Evolutionary conservation across 2,329 filamentous ascomycete species (phyloP).

Genomic region (Colletotrichum sp.): DNA sequence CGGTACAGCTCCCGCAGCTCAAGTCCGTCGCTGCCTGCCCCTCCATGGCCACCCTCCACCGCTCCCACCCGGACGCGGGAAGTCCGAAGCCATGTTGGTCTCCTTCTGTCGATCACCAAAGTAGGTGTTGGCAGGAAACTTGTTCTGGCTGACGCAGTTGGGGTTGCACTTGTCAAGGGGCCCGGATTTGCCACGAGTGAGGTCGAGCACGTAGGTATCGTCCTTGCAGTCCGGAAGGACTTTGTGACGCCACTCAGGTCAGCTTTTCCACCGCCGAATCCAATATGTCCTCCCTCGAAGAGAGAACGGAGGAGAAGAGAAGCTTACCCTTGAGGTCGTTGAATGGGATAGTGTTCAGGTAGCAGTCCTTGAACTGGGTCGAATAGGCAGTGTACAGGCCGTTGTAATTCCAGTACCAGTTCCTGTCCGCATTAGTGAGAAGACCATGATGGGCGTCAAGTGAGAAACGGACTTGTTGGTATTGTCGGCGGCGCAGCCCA

Average conservation of each 20-base stretch:
- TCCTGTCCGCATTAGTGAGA: background rate
- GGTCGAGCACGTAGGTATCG: constrained; percentile 20
- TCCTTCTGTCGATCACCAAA: constrained; percentile 20
- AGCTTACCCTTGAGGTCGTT: constrained; percentile 16
- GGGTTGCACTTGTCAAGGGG: constrained; percentile 22
- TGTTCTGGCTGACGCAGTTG: constrained; percentile 21
- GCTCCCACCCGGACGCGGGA: background rate
- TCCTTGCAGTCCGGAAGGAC: constrained; percentile 20
- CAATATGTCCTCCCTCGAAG: background rate
- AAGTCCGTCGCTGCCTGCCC: background rate
- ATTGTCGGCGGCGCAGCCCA: constrained; percentile 19
- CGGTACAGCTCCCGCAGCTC: background rate
- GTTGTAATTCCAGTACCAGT: constrained; percentile 24
- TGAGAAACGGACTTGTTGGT: constrained; percentile 7
- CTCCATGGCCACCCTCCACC: background rate
- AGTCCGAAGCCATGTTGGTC: constrained; percentile 12
- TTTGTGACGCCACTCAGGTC: background rate
- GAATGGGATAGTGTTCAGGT: constrained; percentile 16
- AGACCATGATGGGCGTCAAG: background rate
- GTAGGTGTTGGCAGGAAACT: constrained; percentile 18
- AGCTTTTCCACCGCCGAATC: background rate
- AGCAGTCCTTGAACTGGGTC: constrained; percentile 20
- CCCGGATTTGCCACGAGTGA: constrained; percentile 17
- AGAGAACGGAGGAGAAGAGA: background rate
- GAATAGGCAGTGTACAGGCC: constrained; percentile 21